These are phyloP conservation scores for Tetracentron sinense DNA, from an alignment of 164 flowering plant species.

Conservation along the genomic window DNA sequence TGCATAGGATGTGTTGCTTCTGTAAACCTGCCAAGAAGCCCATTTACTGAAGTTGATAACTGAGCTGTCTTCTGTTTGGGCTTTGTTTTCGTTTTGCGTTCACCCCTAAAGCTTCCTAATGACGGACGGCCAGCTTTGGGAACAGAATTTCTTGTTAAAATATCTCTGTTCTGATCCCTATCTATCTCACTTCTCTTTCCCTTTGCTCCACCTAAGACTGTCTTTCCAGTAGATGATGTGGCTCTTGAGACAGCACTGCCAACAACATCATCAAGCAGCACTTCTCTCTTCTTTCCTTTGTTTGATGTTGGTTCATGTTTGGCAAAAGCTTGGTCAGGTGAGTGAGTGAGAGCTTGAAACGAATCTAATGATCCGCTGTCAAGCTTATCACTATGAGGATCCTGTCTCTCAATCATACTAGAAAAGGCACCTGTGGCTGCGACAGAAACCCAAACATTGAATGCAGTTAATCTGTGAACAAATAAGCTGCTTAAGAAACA, in stretches of 20 bases:
- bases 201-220: conserved; percentile 49
- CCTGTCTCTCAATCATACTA: conserved; percentile 26
- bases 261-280: conserved; percentile 69
- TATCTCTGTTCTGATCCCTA: conserved; percentile 37
- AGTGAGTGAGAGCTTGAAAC: conserved; percentile 20
- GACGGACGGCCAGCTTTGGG: conserved; percentile 49
- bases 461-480: neutral
- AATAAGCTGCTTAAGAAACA: neutral
- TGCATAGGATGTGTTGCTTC: conserved; percentile 28
- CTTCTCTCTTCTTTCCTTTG: conserved; percentile 69
- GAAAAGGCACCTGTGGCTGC: conserved; percentile 28
- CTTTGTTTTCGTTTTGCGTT: conserved; percentile 65
- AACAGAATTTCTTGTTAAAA: conserved; percentile 31
- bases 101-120: conserved; percentile 40
- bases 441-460: conserved; percentile 2
- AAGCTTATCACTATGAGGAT: conserved; percentile 26
- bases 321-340: conserved; percentile 39
- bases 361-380: conserved; percentile 28
- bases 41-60: conserved; percentile 48
- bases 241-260: conserved; percentile 37
- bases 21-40: conserved; percentile 27
- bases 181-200: conserved; percentile 84
- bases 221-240: conserved; percentile 36
- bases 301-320: conserved; percentile 48
- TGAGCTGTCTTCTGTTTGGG: conserved; percentile 71